Base-by-base conservation (phyloP, 2,329 filamentous ascomycete genomes). In the Orbilia javanica region DNA sequence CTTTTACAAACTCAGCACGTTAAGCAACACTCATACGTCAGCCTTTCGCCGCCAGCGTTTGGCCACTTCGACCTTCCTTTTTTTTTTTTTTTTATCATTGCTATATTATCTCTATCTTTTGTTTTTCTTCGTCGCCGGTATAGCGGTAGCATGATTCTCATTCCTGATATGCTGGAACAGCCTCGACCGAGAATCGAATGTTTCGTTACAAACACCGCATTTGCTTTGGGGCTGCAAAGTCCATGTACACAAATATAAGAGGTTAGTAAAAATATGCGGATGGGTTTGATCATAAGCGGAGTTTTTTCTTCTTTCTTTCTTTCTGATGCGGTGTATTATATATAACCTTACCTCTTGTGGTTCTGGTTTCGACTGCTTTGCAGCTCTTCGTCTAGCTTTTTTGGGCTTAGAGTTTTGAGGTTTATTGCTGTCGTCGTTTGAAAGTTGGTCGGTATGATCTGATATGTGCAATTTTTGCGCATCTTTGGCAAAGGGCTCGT, bases 131-230 rank as follows among this genome's bases (percentile, higher is more conserved):
- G 63, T 27, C 3, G 48, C 27, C 6, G 80, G 48, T 31, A 86
- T 82, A 5, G 86, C 85, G 25, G 89, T 88, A 4, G 90, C 91
- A 84, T 96, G 92, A 11, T 85, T 85, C 27, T 88, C 84, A 15
- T 89, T 87, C 77, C 89, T 88, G 73, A 96, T 87, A 83, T 96
- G 93, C 66, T 88, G 86, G 83, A 94, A 94, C 10, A 96, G 84
- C 80, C 89, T 90, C 5, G 89, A 91, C 80, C 90, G 91, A 1
- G 91, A 93, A 0, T 88, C 80, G 70, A 88, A 89, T 0, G 74
- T 79, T 72, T 84, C 84, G 1, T 84, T 82, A 80, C 88, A 89
- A 15, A 85, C 83, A 27, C 83, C 82, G 80, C 87, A 88, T 70
- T 80, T 84, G 67, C 87, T 83, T 84, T 86, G 63, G 63, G 55